Evolutionary conservation across 805 yeast genomes (phyloP), one percentile per base, ranked within the genome.

Genomic region (Barnettozyma siamensis): DNA sequence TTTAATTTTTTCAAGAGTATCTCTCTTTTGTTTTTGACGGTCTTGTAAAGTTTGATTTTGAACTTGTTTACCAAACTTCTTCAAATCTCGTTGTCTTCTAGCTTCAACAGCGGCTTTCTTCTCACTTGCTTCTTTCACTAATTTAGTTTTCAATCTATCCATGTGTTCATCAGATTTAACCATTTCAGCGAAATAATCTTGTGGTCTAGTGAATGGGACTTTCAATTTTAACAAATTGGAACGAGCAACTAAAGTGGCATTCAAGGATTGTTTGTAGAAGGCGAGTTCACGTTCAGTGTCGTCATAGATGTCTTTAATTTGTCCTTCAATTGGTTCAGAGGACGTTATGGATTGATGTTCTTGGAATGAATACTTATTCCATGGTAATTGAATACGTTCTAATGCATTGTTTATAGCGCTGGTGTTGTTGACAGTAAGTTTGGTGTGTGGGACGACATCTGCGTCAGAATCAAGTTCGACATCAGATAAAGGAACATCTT

Each of bases 121-220:
- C 62, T 83, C 84, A 42, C 82, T 72, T 24, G 83, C 83, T 61
- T 88, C 96, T 49, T 78, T 74, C 33, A 88, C 72, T 53, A 91
- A 73, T 65, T 86, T 88, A 57, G 71, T 67, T 72, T 87, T 88
- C 59, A 93, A 75, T 65, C 79, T 86, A 58, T 88, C 96, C 99
- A 93, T 93, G 65, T 93, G 99, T 63, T 88, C 96, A 64, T 93
- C 99, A 41, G 89, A 82, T 69, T 93, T 93, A 45, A 88, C 86
- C 99, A 93, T 93, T 66, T 93, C 99, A 16, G 99, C 99, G 67
- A 93, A 93, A 64, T 87, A 93, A 62, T 93, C 99, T 56, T 77
- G 68, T 29, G 99, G 99, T 63, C 99, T 78, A 23, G 94, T 73
- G 62, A 93, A 93, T 45, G 96, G 88, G 26, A 91, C 79, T 58